Percentiles rank a stretch among this genome's conserved stretches.
Evolutionary conservation across 495 filamentous ascomycete species (phyloP).

Genomic region (Xylaria scruposa): DNA sequence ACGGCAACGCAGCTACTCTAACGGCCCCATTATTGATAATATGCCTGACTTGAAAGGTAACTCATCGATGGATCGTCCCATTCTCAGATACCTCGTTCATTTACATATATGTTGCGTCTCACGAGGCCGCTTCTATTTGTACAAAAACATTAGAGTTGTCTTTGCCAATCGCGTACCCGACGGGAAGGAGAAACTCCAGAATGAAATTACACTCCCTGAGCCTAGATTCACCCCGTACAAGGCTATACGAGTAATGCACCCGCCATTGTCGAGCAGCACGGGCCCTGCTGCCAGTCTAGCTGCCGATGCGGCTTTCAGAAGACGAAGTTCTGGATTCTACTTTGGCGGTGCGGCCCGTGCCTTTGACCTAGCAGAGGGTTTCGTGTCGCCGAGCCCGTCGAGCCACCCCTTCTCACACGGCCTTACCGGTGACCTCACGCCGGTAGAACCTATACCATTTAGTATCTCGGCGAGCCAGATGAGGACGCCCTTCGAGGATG

Average conservation of each 20-base stretch:
- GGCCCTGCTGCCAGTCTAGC: conserved; percentile 50
- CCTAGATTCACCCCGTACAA: conserved; percentile 89
- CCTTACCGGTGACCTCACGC: conserved; percentile 29
- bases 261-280: conserved; percentile 36
- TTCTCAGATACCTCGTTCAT: conserved; percentile 90
- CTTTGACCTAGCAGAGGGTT: conserved; percentile 47
- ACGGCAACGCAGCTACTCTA: conserved; percentile 91
- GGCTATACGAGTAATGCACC: conserved; percentile 60
- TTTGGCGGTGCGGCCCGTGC: conserved; percentile 44
- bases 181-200: conserved; percentile 90
- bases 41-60: conserved; percentile 46
- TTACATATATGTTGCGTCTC: conserved; percentile 90
- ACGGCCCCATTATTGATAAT: conserved; percentile 82
- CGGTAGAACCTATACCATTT: conserved; percentile 49
- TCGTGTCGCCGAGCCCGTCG: conserved; percentile 35
- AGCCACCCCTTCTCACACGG: conserved; percentile 31
- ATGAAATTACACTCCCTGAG: conserved; percentile 89
- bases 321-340: conserved; percentile 62
- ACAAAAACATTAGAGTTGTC: conserved; percentile 91
- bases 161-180: conserved; percentile 98
- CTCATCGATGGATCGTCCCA: conserved; percentile 68
- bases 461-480: conserved; percentile 31
- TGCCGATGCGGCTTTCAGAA: conserved; percentile 62
- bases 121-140: conserved; percentile 84
- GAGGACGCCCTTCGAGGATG: not conserved